A percentile compares a stretch with the other conserved stretches of the same genome.
phyloP scores from a whole-genome alignment of 129 eudicot species.

The Helianthus tuberosus region DNA sequence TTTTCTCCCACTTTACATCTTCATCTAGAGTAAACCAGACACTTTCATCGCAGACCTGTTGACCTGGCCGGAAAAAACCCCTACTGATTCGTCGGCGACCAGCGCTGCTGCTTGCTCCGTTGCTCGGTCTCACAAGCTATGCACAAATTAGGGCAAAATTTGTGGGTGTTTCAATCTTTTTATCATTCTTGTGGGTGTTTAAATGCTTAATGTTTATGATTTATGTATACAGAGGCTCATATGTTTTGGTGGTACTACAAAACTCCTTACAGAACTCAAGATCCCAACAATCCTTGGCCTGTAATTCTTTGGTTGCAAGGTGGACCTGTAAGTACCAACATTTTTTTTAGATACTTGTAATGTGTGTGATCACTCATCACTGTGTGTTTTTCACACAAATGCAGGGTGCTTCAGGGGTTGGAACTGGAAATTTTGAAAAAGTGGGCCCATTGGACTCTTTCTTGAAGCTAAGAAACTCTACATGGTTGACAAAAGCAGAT shows the following conservation, averaged over 20 bases:
- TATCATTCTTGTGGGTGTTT: too few relatives aligned
- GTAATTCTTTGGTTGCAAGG: conserved; percentile 93
- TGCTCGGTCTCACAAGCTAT: too few relatives aligned
- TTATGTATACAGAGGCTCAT: conserved; percentile 41
- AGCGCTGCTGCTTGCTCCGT: too few relatives aligned
- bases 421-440: conserved; percentile 83
- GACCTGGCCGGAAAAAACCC: too few relatives aligned
- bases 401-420: conserved; percentile 95
- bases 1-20: too few relatives aligned
- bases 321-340: conserved; percentile 70
- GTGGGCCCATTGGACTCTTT: conserved; percentile 80
- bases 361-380: conserved; percentile 18
- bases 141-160: too few relatives aligned
- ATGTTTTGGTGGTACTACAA: conserved; percentile 78
- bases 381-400: not conserved
- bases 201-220: not conserved
- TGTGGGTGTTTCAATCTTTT: not conserved
- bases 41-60: too few relatives aligned
- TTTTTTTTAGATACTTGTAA: not conserved
- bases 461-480: conserved; percentile 84
- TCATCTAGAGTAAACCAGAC: too few relatives aligned
- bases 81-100: too few relatives aligned
- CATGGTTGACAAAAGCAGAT: conserved; percentile 83
- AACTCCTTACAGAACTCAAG: conserved; percentile 60
- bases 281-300: conserved; percentile 72